phyloP scores from a whole-genome alignment of 83 land plant species.

The Thuja plicata region DNA sequence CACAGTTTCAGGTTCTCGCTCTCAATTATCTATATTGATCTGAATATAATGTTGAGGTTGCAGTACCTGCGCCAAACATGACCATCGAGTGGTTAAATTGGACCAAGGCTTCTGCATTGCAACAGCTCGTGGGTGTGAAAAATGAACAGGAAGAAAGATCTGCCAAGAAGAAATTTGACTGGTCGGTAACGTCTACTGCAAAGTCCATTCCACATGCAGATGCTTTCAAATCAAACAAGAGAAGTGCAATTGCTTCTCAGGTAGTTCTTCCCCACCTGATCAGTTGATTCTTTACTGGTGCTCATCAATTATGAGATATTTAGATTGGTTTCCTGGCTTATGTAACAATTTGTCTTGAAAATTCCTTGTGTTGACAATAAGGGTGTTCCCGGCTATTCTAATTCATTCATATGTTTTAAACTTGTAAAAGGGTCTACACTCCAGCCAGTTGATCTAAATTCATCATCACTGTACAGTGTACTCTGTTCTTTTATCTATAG shows the following conservation, averaged over 20 bases:
- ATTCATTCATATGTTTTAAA: neutral
- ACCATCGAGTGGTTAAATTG: neutral
- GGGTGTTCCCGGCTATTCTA: neutral
- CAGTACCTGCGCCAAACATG: neutral
- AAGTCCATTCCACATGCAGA: neutral
- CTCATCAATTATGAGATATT: neutral
- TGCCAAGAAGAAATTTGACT: slow-evolving; percentile 10
- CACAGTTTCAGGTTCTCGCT: too few relatives aligned
- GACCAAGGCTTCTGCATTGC: neutral
- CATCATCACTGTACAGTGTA: neutral
- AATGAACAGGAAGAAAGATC: neutral
- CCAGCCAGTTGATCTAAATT: neutral
- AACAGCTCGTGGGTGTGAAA: neutral
- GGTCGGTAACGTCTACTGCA: neutral
- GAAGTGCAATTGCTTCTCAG: slow-evolving; percentile 1
- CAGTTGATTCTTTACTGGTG: neutral
- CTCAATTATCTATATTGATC: neutral
- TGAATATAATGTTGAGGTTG: neutral
- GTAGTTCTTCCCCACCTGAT: slow-evolving; percentile 1
- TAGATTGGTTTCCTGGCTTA: neutral
- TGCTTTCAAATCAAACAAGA: slow-evolving; percentile 10
- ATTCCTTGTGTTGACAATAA: neutral
- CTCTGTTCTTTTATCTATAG: neutral
- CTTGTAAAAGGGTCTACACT: neutral
- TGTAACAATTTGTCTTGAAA: neutral